Evolutionary conservation across 495 filamentous ascomycete species (phyloP), one percentile per base, ranked within the genome.

Genomic region (Arthonia radiata): DNA sequence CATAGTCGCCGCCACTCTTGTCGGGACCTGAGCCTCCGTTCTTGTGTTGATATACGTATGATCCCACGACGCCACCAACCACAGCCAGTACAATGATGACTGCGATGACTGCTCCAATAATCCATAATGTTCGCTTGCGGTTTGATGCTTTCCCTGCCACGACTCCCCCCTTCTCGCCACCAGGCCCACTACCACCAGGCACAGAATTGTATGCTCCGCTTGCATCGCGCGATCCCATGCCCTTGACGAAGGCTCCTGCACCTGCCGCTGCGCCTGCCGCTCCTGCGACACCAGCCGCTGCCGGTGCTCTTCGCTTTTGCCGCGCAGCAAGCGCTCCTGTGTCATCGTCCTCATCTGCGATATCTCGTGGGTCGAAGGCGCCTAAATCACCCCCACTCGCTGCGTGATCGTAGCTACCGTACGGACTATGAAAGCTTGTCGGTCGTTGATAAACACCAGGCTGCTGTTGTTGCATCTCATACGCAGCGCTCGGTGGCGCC

Each of bases 341-440:
- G 44, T 91, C 80, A 37, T 91, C 80, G 5, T 71, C 78, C 38
- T 90, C 79, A 38, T 92, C 80, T 2, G 59, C 67, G 29, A 89
- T 81, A 2, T 70, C 68, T 33, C 72, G 63, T 1, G 79, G 78
- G 39, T 90, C 70, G 27, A 89, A 67, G 11, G 52, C 49, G 10
- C 57, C 52, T 4, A 47, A 12, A 9, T 12, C 37, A 8, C 35
- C 22, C 5, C 58, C 50, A 31, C 32, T 49, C 34, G 61, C 45
- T 31, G 37, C 43, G 30, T 49, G 56, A 44, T 64, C 62, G 41
- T 53, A 54, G 16, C 60, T 65, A 3, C n/a, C n/a, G n/a, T n/a
- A n/a, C n/a, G n/a, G n/a, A n/a, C n/a, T n/a, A n/a, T n/a, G n/a
- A n/a, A n/a, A n/a, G n/a, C n/a, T n/a, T n/a, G n/a, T n/a, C n/a